Evolutionary conservation across 2,329 filamentous ascomycete species (phyloP).

Genomic region (Aaosphaeria arxii): DNA sequence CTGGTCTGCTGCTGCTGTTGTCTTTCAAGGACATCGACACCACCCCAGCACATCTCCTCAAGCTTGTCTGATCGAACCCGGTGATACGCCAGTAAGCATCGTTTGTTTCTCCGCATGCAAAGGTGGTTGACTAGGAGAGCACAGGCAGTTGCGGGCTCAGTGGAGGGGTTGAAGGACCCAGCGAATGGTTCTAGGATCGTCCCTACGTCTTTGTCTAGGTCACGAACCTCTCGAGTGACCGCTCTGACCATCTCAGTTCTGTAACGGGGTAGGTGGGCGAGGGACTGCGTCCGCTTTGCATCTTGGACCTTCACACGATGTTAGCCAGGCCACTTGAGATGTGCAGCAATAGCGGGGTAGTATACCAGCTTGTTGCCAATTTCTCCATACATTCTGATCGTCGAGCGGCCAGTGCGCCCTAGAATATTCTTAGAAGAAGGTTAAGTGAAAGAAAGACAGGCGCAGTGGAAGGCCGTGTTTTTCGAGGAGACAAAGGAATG

Average conservation of each 20-base stretch:
- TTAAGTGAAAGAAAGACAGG: too few relatives aligned
- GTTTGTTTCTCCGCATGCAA: slow-evolving; percentile 93
- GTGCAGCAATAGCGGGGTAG: neutral
- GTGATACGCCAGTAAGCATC: slow-evolving; percentile 92
- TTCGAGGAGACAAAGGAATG: too few relatives aligned
- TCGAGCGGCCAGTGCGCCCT: neutral
- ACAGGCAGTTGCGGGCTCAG: slow-evolving; percentile 80
- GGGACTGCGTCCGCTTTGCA: slow-evolving; percentile 88
- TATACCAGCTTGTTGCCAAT: slow-evolving; percentile 77
- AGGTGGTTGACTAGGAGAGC: slow-evolving; percentile 90
- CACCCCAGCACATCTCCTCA: slow-evolving; percentile 91
- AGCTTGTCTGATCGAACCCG: slow-evolving; percentile 85
- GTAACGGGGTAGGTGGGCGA: slow-evolving; percentile 84
- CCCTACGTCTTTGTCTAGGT: slow-evolving; percentile 82
- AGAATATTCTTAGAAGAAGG: neutral
- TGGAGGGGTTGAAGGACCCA: slow-evolving; percentile 78
- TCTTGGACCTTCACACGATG: slow-evolving; percentile 69
- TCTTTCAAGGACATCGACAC: slow-evolving; percentile 75
- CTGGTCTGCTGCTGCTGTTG: slow-evolving; percentile 51
- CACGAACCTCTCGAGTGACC: slow-evolving; percentile 86
- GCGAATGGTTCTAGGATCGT: slow-evolving; percentile 78
- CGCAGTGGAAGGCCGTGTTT: too few relatives aligned
- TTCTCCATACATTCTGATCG: slow-evolving; percentile 75
- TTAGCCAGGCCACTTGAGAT: slow-evolving; percentile 2
- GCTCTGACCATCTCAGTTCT: slow-evolving; percentile 86